Conservation (phyloP, 441 rosid genomes). For the Kokia cookei region DNA sequence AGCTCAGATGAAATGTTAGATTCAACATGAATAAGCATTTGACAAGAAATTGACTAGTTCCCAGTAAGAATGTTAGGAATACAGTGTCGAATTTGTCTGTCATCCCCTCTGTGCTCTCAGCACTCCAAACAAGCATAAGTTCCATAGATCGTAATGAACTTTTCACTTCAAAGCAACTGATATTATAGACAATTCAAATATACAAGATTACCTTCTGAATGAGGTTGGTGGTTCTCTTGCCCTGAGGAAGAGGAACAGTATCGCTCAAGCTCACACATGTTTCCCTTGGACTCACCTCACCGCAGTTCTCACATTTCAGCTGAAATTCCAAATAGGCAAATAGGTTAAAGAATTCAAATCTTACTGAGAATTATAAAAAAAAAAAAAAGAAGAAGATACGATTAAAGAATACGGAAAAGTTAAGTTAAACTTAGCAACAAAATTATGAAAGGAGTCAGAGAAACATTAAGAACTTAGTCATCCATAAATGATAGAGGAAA, state of each 20-base stretch:
- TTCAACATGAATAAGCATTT: neutral
- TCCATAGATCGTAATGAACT: neutral
- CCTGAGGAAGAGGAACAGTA: constrained; percentile 39
- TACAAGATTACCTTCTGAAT: constrained; percentile 60
- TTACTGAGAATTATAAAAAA: neutral
- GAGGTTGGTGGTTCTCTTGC: constrained; percentile 65
- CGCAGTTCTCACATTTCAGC: constrained; percentile 80
- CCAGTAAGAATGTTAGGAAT: neutral
- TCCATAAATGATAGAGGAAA: neutral
- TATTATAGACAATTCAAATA: neutral
- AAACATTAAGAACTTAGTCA: neutral
- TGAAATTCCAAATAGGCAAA: constrained; percentile 20
- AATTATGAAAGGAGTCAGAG: too few relatives aligned
- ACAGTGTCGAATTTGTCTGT: neutral
- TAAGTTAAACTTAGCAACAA: neutral
- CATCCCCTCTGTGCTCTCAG: neutral
- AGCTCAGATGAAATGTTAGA: neutral
- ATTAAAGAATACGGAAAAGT: neutral
- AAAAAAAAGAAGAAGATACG: neutral
- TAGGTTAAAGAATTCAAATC: neutral
- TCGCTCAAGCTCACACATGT: constrained; percentile 69
- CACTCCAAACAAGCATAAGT: neutral
- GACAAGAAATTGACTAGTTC: neutral
- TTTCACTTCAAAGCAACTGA: neutral
- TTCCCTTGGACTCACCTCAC: constrained; percentile 79